Conservation (phyloP, 257 asterid genomes). For the Solanum pinnatisectum region DNA sequence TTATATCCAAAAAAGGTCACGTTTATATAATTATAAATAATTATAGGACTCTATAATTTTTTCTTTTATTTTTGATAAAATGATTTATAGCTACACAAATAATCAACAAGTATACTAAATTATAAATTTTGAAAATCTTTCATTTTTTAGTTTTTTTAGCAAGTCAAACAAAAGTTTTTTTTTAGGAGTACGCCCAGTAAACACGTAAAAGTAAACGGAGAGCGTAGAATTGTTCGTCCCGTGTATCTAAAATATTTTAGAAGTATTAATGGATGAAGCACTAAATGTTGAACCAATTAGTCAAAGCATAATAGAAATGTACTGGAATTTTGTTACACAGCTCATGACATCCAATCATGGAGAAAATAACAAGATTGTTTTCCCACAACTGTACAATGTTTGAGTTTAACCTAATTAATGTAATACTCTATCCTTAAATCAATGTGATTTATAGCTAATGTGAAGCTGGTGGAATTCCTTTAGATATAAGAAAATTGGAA, state of each 20-base stretch:
- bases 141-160: too few species aligned
- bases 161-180: too few species aligned
- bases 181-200: accelerated
- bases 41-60: background rate
- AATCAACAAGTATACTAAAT: too few species aligned
- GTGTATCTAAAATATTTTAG: background rate
- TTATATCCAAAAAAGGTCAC: background rate
- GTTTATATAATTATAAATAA: too few species aligned
- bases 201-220: background rate
- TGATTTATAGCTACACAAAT: too few species aligned
- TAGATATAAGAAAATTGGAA: background rate
- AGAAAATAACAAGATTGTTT: background rate
- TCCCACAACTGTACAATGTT: background rate
- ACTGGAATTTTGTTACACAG: background rate
- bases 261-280: background rate
- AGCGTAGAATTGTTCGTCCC: background rate
- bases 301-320: background rate
- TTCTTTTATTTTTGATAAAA: background rate
- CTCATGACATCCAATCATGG: background rate
- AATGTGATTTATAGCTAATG: background rate
- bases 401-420: background rate
- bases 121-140: too few species aligned
- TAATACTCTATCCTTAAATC: background rate
- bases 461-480: background rate
- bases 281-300: background rate